Base-by-base conservation (phyloP, 2,329 filamentous ascomycete genomes). In the Colletotrichum trifolii region DNA sequence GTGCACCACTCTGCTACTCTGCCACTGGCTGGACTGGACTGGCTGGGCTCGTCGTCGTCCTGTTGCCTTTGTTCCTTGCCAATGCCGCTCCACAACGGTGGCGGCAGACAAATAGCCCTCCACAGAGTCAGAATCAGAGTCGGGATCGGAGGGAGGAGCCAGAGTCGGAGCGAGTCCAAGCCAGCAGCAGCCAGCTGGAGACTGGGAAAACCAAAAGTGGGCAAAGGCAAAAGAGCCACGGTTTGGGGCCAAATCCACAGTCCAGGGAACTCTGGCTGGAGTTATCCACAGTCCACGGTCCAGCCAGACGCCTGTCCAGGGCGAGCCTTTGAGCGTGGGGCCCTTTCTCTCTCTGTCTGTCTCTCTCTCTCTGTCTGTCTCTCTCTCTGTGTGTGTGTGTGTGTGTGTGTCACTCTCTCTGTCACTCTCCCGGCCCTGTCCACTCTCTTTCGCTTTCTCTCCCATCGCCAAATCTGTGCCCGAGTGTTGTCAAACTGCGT, bases 251-350 rank as follows among this genome's bases (percentile, higher is more conserved):
- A 36, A 57, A 40, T 36, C 54, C 54, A 57, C 54, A 48, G 36
- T 43, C 40, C 13, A 43, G 40, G 46, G 54, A 38, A 50, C 36
- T 35, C 38, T 49, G 45, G 38, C 54, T 58, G 54, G 39, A 35
- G 50, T 50, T 61, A 60, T 36, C 61, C 61, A 64, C 61, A 64
- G 61, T 38, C 56, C 61, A 50, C 57, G 61, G 61, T 64, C 61
- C 61, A 64, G 61, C 56, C 61, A 61, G 46, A 50, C 61, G 50
- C 57, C 57, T 56, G 56, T 34, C 56, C 56, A 52, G 56, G 47
- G 40, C 56, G 38, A 59, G 56, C 56, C 56, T 11, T 38, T 50
- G 34, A 46, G 25, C 45, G 46, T 50, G 54, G 36, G 46, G 48
- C 52, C 60, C 53, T 60, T 45, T 50, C 55, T 54, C 34, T 52